These are phyloP conservation scores for Potentilla sterilis DNA, from an alignment of 306 rosid genomes.

Conservation along the genomic window DNA sequence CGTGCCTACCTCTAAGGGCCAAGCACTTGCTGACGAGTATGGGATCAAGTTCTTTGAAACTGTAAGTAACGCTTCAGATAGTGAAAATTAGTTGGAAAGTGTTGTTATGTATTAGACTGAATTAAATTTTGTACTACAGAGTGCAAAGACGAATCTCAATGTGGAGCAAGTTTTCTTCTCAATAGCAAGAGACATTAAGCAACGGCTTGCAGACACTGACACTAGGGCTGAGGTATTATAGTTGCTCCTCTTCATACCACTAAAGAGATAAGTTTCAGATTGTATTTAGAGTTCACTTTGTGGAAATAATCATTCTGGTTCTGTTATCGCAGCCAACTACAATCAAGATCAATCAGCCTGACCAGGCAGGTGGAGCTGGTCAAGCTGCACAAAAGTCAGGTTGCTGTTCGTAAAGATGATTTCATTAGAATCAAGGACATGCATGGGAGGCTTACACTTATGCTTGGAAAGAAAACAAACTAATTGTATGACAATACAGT, in stretches of 20 bases:
- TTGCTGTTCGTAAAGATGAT: slow-evolving; percentile 61
- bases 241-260: background rate
- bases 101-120: slow-evolving; percentile 19
- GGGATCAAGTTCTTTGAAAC: slow-evolving; percentile 97
- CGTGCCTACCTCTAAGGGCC: slow-evolving; percentile 91
- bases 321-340: slow-evolving; percentile 57
- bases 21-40: slow-evolving; percentile 92
- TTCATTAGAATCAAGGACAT: slow-evolving; percentile 19
- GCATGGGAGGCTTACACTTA: slow-evolving; percentile 22
- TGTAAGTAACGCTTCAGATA: slow-evolving; percentile 48
- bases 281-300: background rate
- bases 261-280: background rate
- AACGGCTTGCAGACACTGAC: slow-evolving; percentile 78
- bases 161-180: slow-evolving; percentile 96
- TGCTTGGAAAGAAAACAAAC: slow-evolving; percentile 31
- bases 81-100: slow-evolving; percentile 12
- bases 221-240: slow-evolving; percentile 60
- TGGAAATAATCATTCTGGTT: slow-evolving; percentile 4
- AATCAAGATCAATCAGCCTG: slow-evolving; percentile 65
- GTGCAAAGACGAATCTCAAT: slow-evolving; percentile 91
- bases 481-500: slow-evolving; percentile 43
- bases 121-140: slow-evolving; percentile 42
- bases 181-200: slow-evolving; percentile 81
- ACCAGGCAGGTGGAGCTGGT: slow-evolving; percentile 51
- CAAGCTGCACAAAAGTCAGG: slow-evolving; percentile 58